These are phyloP conservation scores for Hymenoscyphus fructigenus DNA, from an alignment of 2,329 filamentous ascomycete species.

Conservation along the genomic window DNA sequence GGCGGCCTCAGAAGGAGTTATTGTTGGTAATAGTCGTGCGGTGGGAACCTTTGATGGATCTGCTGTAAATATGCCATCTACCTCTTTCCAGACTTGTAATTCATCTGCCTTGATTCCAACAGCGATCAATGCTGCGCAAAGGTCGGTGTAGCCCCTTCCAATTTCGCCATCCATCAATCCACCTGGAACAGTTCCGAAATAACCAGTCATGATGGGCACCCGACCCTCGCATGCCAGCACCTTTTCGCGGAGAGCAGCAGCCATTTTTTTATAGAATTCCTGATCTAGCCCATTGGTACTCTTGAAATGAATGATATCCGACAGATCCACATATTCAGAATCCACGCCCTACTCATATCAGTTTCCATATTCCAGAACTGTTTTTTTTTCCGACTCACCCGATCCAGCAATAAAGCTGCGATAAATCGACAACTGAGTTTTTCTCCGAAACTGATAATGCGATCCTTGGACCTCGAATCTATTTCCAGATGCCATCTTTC, in stretches of 20 bases:
- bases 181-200: constrained; percentile 90
- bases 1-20: constrained; percentile 92
- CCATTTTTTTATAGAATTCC: constrained; percentile 67
- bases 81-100: constrained; percentile 98
- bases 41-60: constrained; percentile 90
- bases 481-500: constrained; percentile 72
- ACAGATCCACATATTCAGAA: constrained; percentile 86
- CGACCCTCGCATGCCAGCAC: constrained; percentile 63
- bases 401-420: constrained; percentile 77
- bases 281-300: constrained; percentile 59
- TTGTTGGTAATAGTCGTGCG: constrained; percentile 80
- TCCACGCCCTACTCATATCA: constrained; percentile 60
- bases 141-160: constrained; percentile 92
- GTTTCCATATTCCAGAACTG: not conserved
- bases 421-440: constrained; percentile 94
- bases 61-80: constrained; percentile 85
- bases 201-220: constrained; percentile 83
- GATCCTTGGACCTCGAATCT: constrained; percentile 75
- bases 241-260: constrained; percentile 60
- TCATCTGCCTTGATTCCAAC: constrained; percentile 86
- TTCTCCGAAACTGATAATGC: constrained; percentile 92
- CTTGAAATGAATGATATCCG: constrained; percentile 73
- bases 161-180: constrained; percentile 86
- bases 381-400: constrained; percentile 41
- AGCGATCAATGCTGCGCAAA: constrained; percentile 88